Base-by-base conservation (phyloP, 495 filamentous ascomycete genomes). In the Massariosphaeria phaeospora region DNA sequence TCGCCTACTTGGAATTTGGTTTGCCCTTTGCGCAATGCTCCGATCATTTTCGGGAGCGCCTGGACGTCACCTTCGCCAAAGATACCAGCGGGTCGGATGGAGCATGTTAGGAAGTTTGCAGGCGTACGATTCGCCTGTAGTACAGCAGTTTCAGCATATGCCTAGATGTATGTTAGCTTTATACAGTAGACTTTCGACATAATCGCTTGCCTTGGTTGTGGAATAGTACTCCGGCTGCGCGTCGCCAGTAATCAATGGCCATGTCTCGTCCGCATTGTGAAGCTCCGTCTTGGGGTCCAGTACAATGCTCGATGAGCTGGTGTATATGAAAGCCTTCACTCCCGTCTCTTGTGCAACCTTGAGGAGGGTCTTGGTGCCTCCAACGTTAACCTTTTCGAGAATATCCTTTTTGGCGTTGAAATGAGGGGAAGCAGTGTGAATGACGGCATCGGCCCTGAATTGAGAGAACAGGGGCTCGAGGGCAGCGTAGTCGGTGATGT, bases 251-350 rank as follows among this genome's bases (percentile, higher is more conserved):
- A 96, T 79, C 49, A 88, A 73, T 8, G 93, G 90, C 77, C 84
- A 95, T 26, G 80, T 74, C 74, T 99, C 93, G 66, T 93, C 85
- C 44, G 89, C 90, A 69, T 94, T 93, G 69, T 91, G 79, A 63
- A 99, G 71, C 67, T 96, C 85, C 50, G 72, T 83, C 63, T 77
- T 72, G 50, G 83, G 87, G 66, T 95, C 89, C 69, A 88, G 48
- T 6, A 96, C 79, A 30, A 96, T 81, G 44, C 86, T 91, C 40
- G 89, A 88, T 23, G 86, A 91, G 68, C 88, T 94, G 2, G 94
- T 99, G 73, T 94, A 95, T 25, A 99, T 88, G 62, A 99, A 86
- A 0, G 84, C 94, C 72, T 88, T 95, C 63, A 95, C 91, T 38
- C 80, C 83, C 26, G 78, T 77, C 62, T 85, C 77, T 57, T 81